Conservation (phyloP, 768 basidiomycete species). For the Lactarius pseudohatsudake region DNA sequence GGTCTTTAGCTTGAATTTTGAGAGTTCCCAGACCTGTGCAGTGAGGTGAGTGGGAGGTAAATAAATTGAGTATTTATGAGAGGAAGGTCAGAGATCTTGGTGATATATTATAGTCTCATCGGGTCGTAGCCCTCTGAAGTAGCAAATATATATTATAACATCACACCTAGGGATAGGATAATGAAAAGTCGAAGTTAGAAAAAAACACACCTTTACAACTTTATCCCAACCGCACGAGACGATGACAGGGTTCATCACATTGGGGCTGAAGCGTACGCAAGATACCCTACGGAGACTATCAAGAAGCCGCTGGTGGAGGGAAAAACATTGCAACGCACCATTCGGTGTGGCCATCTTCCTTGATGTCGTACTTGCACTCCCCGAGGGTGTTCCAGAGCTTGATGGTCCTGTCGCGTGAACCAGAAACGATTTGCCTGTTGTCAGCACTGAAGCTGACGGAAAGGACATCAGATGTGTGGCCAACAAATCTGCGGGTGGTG, state of each 20-base stretch:
- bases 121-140: slow-evolving; percentile 37
- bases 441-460: slow-evolving; percentile 99
- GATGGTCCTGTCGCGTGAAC: slow-evolving; percentile 94
- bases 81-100: slow-evolving; percentile 65
- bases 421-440: slow-evolving; percentile 99
- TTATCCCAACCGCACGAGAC: slow-evolving; percentile 99
- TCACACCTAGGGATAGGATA: slow-evolving; percentile 35
- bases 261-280: slow-evolving; percentile 98
- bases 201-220: slow-evolving; percentile 88
- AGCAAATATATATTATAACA: slow-evolving; percentile 39
- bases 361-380: slow-evolving; percentile 99
- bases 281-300: slow-evolving; percentile 69
- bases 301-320: slow-evolving; percentile 8
- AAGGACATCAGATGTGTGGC: slow-evolving; percentile 96
- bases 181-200: not conserved
- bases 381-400: slow-evolving; percentile 99
- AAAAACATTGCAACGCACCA: slow-evolving; percentile 51
- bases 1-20: slow-evolving; percentile 99
- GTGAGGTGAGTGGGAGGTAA: slow-evolving; percentile 10
- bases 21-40: slow-evolving; percentile 95
- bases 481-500: slow-evolving; percentile 96
- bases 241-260: slow-evolving; percentile 95
- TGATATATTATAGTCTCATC: slow-evolving; percentile 60
- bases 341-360: slow-evolving; percentile 97
- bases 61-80: not conserved